Evolutionary conservation across 345 rosid genomes (phyloP).

Genomic region (Hibiscus tridactylites): DNA sequence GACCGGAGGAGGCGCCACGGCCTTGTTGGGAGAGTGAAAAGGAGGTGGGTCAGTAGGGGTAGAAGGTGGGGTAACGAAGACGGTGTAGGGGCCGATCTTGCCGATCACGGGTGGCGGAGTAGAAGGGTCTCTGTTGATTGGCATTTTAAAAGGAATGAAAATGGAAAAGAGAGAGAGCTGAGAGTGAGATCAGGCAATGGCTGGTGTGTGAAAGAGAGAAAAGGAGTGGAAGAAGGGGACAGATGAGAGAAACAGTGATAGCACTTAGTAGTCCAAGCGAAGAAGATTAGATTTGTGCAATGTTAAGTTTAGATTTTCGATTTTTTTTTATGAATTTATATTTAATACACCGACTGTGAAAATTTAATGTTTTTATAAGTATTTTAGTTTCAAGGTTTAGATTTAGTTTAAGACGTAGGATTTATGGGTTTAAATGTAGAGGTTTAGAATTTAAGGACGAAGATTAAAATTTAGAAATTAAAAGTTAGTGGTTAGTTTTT

Average conservation of each 20-base stretch:
- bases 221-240: background rate
- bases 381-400: too few relatives aligned
- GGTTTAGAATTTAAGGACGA: too few relatives aligned
- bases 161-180: background rate
- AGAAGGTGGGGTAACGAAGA: conserved; percentile 91
- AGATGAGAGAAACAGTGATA: background rate
- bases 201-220: background rate
- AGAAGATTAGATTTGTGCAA: too few relatives aligned
- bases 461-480: too few relatives aligned
- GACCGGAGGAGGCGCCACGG: conserved; percentile 39
- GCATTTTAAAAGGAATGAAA: conserved; percentile 37
- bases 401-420: too few relatives aligned
- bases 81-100: conserved; percentile 98
- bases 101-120: conserved; percentile 88
- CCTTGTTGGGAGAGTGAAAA: conserved; percentile 29
- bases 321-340: too few relatives aligned
- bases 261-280: too few relatives aligned
- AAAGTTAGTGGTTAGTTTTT: too few relatives aligned
- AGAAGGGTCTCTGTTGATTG: conserved; percentile 59
- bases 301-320: too few relatives aligned
- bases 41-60: conserved; percentile 54
- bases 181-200: background rate
- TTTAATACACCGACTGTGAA: too few relatives aligned
- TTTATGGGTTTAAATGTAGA: too few relatives aligned
- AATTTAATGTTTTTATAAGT: too few relatives aligned